Conservation (phyloP, 352 stramenopile genomes). For the Phytophthora meadii region DNA sequence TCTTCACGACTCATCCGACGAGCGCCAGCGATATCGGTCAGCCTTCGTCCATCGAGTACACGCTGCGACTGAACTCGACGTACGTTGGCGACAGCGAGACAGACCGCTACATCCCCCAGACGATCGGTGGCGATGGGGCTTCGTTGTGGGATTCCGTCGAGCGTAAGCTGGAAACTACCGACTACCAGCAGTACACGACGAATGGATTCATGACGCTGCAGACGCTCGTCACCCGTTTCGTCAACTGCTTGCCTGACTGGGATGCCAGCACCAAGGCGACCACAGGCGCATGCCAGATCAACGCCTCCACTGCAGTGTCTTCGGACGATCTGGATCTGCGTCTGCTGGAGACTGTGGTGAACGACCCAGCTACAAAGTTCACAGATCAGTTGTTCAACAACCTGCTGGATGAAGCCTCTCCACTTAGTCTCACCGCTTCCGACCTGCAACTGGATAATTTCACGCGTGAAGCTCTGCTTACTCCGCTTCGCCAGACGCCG, state of each 20-base stretch:
- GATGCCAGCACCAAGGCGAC: conserved; percentile 28
- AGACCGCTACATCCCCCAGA: conserved; percentile 26
- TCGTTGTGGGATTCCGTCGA: conserved; percentile 28
- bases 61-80: conserved; percentile 44
- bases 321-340: conserved; percentile 18
- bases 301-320: conserved; percentile 15
- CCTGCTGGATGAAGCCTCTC: conserved; percentile 20
- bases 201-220: conserved; percentile 59
- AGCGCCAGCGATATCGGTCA: conserved; percentile 30
- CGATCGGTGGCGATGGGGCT: conserved; percentile 18
- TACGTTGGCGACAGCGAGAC: conserved; percentile 21
- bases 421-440: conserved; percentile 13
- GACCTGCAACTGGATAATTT: conserved; percentile 18
- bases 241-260: conserved; percentile 50
- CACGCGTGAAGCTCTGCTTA: conserved; percentile 32
- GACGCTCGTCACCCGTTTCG: conserved; percentile 51
- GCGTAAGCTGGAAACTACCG: conserved; percentile 29
- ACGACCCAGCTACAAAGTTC: conserved; percentile 36
- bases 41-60: conserved; percentile 40
- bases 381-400: conserved; percentile 20
- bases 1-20: conserved; percentile 41
- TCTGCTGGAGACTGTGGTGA: conserved; percentile 31
- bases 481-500: conserved; percentile 41
- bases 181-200: conserved; percentile 48
- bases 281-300: conserved; percentile 25